Base-by-base conservation (phyloP, 106 monocot species). In the Dendrobium catenatum region DNA sequence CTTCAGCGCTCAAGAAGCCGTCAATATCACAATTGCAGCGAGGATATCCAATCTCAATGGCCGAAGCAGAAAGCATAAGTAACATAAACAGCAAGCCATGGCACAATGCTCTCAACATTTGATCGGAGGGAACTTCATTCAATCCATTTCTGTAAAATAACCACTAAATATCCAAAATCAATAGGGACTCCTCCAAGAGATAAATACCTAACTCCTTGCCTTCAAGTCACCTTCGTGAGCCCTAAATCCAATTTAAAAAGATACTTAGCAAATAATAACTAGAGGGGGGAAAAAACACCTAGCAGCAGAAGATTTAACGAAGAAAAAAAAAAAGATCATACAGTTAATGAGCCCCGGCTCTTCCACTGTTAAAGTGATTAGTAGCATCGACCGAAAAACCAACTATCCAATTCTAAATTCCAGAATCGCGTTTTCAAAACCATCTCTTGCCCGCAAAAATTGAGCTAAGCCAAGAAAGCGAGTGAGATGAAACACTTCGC, bases 11-110 rank as follows among this genome's bases (percentile, higher is more conserved):
- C 86, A 86, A 88, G 26, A 85, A 29, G 68, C 84, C 76, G 18
- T 83, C 87, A 20, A 79, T 83, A 33, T 89, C 88, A 74, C 90
- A 91, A 77, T 84, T 82, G 82, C 90, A 90, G 37, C 68, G 85
- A 2, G 84, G 78, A 81, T 81, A 87, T 33, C 73, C 88, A 5
- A 82, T 54, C 6, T 79, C 88, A 17, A 78, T 49, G 78, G 87
- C 84, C 22, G 81, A 75, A 27, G 66, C 81, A 55, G 55, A 73
- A 33, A 68, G 47, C 44, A 80, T 41, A 1, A 82, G 54, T 40
- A 68, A 82, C n/a, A 76, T 79, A 56, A 81, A 55, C 75, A 85
- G 68, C 77, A 85, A 48, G 42, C 85, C 81, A 85, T 77, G 75
- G 77, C 67, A 80, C 77, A 85, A 64, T 67, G 79, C 64, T 67